A percentile compares a stretch with the other conserved stretches of the same genome.
Conservation (phyloP, 805 yeast genomes). For the Nakazawaea laoshanensis region DNA sequence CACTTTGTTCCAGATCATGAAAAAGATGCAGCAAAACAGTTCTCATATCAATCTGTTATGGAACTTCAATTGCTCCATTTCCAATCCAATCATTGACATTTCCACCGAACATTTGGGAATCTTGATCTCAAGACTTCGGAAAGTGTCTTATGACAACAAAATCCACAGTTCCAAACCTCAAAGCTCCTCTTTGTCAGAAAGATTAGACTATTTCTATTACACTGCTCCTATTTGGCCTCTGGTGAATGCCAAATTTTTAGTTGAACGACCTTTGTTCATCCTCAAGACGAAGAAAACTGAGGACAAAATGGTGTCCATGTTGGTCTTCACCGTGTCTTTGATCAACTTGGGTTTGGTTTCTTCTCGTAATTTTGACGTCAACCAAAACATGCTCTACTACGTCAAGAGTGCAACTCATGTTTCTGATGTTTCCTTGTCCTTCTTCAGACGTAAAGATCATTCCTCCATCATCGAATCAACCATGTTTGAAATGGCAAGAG, state of each 20-base stretch:
- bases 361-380: constrained; percentile 5
- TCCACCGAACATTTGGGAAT: constrained; percentile 11
- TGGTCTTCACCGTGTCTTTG: constrained; percentile 16
- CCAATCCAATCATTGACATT: constrained; percentile 12
- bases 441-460: constrained; percentile 16
- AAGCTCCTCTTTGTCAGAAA: neutral
- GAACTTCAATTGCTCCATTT: constrained; percentile 11
- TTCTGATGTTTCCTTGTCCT: constrained; percentile 15
- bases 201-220: constrained; percentile 5
- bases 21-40: constrained; percentile 12
- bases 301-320: constrained; percentile 13
- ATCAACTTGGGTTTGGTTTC: constrained; percentile 13
- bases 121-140: constrained; percentile 5
- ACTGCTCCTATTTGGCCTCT: constrained; percentile 13
- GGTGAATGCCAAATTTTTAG: constrained; percentile 15
- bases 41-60: constrained; percentile 5
- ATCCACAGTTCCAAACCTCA: neutral
- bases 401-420: constrained; percentile 13
- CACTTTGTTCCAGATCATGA: constrained; percentile 24
- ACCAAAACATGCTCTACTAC: constrained; percentile 8
- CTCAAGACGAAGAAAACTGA: constrained; percentile 13
- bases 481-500: constrained; percentile 3
- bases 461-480: too few relatives aligned
- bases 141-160: constrained; percentile 1
- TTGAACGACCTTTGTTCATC: constrained; percentile 20